phyloP scores from a whole-genome alignment of 495 filamentous ascomycete genomes.

The Neurospora sp. region DNA sequence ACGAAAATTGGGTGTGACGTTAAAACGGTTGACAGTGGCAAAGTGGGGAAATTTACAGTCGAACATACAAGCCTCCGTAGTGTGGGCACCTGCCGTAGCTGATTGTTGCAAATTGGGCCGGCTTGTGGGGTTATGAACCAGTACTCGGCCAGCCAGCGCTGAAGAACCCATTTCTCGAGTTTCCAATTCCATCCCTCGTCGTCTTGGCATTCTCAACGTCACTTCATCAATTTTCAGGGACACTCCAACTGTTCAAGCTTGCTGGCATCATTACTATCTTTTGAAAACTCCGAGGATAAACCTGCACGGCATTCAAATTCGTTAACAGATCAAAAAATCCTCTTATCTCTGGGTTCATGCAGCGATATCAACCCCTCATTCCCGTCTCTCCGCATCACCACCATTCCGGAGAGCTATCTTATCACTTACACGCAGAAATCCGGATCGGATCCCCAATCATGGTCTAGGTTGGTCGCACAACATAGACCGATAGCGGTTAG shows the following conservation, averaged over 20 bases:
- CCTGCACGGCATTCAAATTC: not conserved
- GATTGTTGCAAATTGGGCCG: not conserved
- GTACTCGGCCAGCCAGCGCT: not conserved
- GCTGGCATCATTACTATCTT: not conserved
- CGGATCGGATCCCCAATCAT: not conserved
- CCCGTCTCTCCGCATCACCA: not conserved
- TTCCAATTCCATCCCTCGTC: not conserved
- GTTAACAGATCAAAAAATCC: not conserved
- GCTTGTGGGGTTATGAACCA: not conserved
- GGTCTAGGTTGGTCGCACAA: not conserved
- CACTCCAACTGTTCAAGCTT: not conserved
- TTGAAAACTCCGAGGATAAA: not conserved
- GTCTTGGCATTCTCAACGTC: not conserved
- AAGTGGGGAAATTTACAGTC: too few species aligned
- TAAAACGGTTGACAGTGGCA: too few species aligned
- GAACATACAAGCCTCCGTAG: too few species aligned
- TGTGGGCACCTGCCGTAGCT: not conserved
- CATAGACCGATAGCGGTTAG: not conserved
- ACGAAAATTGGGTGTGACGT: too few species aligned
- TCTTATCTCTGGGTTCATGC: not conserved
- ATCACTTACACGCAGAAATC: not conserved
- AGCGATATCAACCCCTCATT: not conserved
- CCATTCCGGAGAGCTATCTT: not conserved
- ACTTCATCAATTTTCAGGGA: not conserved
- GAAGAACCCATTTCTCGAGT: too few species aligned